phyloP scores from a whole-genome alignment of 768 basidiomycete species.

The Russula emetica region DNA sequence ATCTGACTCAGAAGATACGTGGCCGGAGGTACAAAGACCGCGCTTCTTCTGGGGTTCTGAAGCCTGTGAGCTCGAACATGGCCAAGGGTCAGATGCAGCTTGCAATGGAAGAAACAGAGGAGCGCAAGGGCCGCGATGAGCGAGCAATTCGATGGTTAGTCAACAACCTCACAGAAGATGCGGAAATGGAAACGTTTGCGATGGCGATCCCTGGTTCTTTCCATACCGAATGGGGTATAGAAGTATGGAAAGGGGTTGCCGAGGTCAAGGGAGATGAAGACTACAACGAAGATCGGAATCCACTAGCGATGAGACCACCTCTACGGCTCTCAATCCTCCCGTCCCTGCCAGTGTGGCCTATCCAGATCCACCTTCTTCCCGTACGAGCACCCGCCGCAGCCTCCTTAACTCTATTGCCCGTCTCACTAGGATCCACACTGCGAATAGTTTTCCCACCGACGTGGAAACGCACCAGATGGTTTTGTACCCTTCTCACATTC shows the following conservation, averaged over 20 bases:
- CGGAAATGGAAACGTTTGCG: conserved; percentile 8
- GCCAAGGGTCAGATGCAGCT: conserved; percentile 4
- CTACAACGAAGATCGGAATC: neutral
- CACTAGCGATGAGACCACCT: neutral
- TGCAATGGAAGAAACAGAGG: conserved; percentile 13
- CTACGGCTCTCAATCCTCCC: too few species aligned
- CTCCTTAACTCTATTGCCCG: neutral
- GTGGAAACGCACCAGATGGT: neutral
- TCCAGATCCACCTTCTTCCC: neutral
- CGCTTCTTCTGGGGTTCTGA: neutral
- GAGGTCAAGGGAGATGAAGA: neutral
- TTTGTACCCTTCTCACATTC: neutral
- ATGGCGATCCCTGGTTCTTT: conserved; percentile 8
- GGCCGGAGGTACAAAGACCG: conserved; percentile 7
- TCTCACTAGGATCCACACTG: neutral
- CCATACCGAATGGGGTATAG: neutral
- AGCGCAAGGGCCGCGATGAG: conserved; percentile 8
- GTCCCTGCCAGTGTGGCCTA: too few species aligned
- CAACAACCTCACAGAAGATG: conserved; percentile 1
- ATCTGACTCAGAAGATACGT: neutral
- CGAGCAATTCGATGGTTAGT: conserved; percentile 2
- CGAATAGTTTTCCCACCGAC: neutral
- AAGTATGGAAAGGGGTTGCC: conserved; percentile 3
- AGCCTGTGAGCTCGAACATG: conserved; percentile 12
- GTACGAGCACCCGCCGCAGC: neutral